A percentile compares a stretch with the other conserved stretches of the same genome.
phyloP scores from a whole-genome alignment of 148 eudicot genomes.

The Suaeda aralocaspica region DNA sequence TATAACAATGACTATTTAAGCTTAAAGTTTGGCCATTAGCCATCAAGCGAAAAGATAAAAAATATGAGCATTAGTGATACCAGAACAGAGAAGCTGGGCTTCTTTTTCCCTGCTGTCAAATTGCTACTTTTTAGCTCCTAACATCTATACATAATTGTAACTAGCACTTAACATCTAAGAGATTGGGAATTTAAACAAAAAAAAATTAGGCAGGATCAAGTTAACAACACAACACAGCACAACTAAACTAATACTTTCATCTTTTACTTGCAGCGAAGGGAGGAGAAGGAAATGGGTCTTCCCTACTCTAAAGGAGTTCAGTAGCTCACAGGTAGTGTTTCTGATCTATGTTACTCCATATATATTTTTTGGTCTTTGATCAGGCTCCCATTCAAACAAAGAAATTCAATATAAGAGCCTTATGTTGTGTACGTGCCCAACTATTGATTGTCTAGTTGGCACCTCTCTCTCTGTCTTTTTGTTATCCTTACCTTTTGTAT shows the following conservation, averaged over 20 bases:
- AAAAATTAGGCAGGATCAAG: neutral
- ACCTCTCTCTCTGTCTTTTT: neutral
- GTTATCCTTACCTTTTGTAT: no score
- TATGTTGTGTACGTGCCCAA: neutral
- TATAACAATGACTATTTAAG: neutral
- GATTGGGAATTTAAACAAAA: neutral
- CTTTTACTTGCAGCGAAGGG: conserved; percentile 72
- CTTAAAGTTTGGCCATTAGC: neutral
- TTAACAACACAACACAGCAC: neutral
- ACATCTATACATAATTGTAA: neutral
- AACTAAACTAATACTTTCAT: neutral
- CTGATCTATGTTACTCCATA: neutral
- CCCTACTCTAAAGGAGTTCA: conserved; percentile 60
- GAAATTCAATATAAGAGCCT: neutral
- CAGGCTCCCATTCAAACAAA: neutral
- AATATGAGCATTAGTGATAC: neutral
- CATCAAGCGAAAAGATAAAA: neutral
- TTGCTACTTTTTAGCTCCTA: neutral
- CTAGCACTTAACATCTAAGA: neutral
- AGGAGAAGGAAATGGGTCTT: conserved; percentile 96
- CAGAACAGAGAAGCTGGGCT: neutral
- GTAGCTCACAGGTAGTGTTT: conserved; percentile 44
- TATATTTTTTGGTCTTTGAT: neutral
- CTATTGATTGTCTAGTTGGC: neutral
- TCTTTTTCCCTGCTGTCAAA: neutral